Conservation (phyloP, 345 rosid genomes). For the Eutrema japonicum region DNA sequence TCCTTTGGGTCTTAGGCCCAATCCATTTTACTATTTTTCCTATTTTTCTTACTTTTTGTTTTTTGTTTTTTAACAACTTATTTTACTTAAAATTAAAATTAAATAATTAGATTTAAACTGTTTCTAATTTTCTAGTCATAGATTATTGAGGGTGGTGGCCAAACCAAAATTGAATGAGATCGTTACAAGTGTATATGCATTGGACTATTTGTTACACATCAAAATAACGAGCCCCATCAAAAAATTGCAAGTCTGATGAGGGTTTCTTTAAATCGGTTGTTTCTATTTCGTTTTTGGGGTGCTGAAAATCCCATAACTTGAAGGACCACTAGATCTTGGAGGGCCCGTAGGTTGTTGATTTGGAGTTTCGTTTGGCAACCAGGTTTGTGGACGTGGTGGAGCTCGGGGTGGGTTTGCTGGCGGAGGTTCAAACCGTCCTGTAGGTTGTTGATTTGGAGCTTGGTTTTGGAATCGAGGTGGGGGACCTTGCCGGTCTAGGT, state of each 20-base stretch:
- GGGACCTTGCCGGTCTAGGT: slow-evolving; percentile 35
- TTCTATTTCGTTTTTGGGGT: slow-evolving; percentile 40
- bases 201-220: slow-evolving; percentile 31
- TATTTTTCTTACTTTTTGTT: not conserved
- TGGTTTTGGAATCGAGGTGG: slow-evolving; percentile 38
- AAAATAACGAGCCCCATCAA: slow-evolving; percentile 20
- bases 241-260: slow-evolving; percentile 11
- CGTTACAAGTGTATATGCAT: slow-evolving; percentile 26
- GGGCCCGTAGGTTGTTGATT: slow-evolving; percentile 31
- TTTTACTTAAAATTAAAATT: too few relatives aligned
- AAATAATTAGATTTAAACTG: not conserved
- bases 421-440: slow-evolving; percentile 39
- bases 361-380: slow-evolving; percentile 38
- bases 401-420: slow-evolving; percentile 32
- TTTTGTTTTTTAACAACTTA: too few relatives aligned
- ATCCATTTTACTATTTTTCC: not conserved
- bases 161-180: slow-evolving; percentile 11
- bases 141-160: slow-evolving; percentile 13
- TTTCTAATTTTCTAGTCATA: not conserved
- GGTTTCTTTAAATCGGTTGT: not conserved
- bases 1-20: slow-evolving; percentile 35
- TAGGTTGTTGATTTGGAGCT: slow-evolving; percentile 40
- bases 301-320: slow-evolving; percentile 70
- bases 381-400: slow-evolving; percentile 39
- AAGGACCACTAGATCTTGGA: slow-evolving; percentile 40